phyloP scores from a whole-genome alignment of 768 basidiomycete species.

The Hirschioporus abietinus region DNA sequence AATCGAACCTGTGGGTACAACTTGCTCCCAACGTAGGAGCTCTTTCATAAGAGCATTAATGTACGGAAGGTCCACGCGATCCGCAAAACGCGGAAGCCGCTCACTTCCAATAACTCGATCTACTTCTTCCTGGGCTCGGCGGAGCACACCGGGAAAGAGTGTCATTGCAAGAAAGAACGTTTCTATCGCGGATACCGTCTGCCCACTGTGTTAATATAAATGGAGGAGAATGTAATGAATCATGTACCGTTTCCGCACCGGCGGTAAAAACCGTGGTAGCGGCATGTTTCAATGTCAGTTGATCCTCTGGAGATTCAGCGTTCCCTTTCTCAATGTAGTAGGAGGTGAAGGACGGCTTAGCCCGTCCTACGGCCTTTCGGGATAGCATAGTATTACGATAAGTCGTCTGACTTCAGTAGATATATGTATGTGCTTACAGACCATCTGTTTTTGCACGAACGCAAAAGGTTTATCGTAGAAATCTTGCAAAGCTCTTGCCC shows the following conservation, averaged over 20 bases:
- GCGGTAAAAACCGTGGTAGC: background rate
- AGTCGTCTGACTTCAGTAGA: background rate
- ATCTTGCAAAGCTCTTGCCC: background rate
- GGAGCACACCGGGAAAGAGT: conserved; percentile 14
- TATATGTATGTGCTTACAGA: background rate
- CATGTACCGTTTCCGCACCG: conserved; percentile 14
- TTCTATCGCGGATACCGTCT: conserved; percentile 11
- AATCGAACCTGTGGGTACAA: conserved; percentile 10
- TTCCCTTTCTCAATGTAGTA: background rate
- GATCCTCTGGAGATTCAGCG: background rate
- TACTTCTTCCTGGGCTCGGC: conserved; percentile 16
- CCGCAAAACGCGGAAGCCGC: conserved; percentile 13
- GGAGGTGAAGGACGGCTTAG: background rate
- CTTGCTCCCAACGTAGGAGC: conserved; percentile 15
- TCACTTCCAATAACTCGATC: conserved; percentile 15
- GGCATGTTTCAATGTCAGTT: background rate
- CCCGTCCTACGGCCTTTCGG: background rate
- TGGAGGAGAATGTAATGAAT: background rate
- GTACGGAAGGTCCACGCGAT: conserved; percentile 15
- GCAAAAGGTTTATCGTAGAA: background rate
- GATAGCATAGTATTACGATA: background rate
- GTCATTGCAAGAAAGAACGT: conserved; percentile 16
- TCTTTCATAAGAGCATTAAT: conserved; percentile 14
- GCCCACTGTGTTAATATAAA: background rate
- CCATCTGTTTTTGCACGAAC: conserved; percentile 8